Evolutionary conservation across 2,329 filamentous ascomycete genomes (phyloP).

Genomic region (Coleophoma eucalyptorum): DNA sequence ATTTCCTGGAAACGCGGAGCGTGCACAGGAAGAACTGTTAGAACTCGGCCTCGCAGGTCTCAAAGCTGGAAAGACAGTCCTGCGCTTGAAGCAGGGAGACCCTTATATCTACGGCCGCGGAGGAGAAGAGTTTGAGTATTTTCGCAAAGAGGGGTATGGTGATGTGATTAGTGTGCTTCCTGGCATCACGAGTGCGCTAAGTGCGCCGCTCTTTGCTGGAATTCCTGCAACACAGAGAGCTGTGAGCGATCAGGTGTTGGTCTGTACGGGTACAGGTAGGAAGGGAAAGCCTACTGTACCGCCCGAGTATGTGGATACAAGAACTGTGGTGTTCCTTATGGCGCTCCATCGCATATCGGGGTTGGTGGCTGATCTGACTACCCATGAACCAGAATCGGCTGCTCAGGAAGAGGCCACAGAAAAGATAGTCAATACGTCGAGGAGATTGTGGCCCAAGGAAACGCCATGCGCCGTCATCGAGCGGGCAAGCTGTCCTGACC

Average conservation of each 20-base stretch:
- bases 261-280: conserved; percentile 95
- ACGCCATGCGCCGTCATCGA: conserved; percentile 93
- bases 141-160: conserved; percentile 66
- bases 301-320: conserved; percentile 69
- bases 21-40: conserved; percentile 86
- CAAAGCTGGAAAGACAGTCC: conserved; percentile 69
- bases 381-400: conserved; percentile 23
- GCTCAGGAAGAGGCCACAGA: conserved; percentile 28
- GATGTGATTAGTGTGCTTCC: conserved; percentile 70
- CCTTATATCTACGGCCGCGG: conserved; percentile 95
- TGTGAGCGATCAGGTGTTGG: conserved; percentile 85
- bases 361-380: conserved; percentile 68
- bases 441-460: conserved; percentile 62
- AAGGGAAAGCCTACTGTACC: conserved; percentile 82
- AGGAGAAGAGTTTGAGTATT: conserved; percentile 87
- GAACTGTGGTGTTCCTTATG: conserved; percentile 95
- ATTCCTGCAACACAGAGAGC: conserved; percentile 87
- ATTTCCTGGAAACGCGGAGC: conserved; percentile 95
- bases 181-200: conserved; percentile 84
- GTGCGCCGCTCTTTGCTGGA: conserved; percentile 80
- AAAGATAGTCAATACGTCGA: conserved; percentile 25
- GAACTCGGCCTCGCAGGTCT: conserved; percentile 70
- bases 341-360: conserved; percentile 79
- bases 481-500: conserved; percentile 88
- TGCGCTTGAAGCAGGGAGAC: conserved; percentile 93